Evolutionary conservation across 2,329 filamentous ascomycete genomes (phyloP).

Genomic region (Dactylellina sp.): DNA sequence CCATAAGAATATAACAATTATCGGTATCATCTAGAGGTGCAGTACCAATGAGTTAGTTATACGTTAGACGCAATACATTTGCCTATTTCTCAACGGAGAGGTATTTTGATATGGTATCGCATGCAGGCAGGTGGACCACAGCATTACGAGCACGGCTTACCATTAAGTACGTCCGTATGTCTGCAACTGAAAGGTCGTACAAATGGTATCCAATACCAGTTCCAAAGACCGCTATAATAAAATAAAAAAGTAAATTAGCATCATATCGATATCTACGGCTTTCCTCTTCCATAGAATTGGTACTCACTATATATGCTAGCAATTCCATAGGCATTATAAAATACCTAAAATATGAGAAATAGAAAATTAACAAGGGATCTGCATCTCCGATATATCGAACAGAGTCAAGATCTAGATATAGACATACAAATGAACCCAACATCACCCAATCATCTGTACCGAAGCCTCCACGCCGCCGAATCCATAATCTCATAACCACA

Average conservation of each 20-base stretch:
- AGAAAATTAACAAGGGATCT: neutral
- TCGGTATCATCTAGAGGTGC: neutral
- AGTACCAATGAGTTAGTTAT: neutral
- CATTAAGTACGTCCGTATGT: slow-evolving; percentile 9
- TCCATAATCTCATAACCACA: slow-evolving; percentile 30
- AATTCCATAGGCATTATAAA: slow-evolving; percentile 3
- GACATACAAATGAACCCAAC: slow-evolving; percentile 36
- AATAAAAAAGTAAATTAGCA: neutral
- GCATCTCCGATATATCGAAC: neutral
- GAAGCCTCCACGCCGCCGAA: slow-evolving; percentile 18
- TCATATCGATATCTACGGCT: neutral
- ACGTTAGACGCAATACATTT: too few relatives aligned
- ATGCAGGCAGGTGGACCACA: too few relatives aligned
- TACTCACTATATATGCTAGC: slow-evolving; percentile 11
- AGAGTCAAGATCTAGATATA: neutral
- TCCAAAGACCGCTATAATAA: slow-evolving; percentile 22
- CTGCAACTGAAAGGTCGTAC: slow-evolving; percentile 18
- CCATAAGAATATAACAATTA: slow-evolving; percentile 19
- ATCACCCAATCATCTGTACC: slow-evolving; percentile 41
- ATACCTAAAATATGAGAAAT: neutral
- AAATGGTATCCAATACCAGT: slow-evolving; percentile 30
- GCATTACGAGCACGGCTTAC: neutral
- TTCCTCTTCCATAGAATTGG: neutral
- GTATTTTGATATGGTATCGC: too few relatives aligned
- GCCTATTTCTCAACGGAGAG: neutral